A percentile compares a stretch with the other conserved stretches of the same genome.
These are phyloP conservation scores for Bacterosira constricta DNA, from an alignment of 108 stramenopile species.

Conservation along the genomic window DNA sequence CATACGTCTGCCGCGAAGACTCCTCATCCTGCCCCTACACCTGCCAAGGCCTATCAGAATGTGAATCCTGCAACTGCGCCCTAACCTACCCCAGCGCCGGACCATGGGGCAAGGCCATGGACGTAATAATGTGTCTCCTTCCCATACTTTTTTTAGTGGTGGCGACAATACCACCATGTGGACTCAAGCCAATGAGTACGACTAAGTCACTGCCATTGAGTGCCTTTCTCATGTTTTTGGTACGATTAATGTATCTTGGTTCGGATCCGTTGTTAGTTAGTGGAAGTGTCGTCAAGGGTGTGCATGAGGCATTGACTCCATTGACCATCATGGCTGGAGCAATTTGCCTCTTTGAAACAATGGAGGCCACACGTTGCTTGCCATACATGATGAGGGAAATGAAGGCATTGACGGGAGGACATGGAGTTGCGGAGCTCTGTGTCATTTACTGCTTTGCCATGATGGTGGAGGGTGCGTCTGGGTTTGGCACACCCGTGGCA, in stretches of 20 bases:
- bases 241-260: conserved; percentile 64
- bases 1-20: too few relatives aligned
- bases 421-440: conserved; percentile 58
- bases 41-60: conserved; percentile 38
- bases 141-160: conserved; percentile 57
- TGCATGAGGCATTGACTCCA: conserved; percentile 61
- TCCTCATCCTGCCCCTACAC: conserved; percentile 31
- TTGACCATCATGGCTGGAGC: conserved; percentile 65
- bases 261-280: conserved; percentile 45
- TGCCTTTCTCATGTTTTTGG: conserved; percentile 59
- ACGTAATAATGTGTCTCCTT: conserved; percentile 59
- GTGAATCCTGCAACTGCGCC: conserved; percentile 52
- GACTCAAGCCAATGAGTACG: conserved; percentile 54
- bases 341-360: conserved; percentile 65
- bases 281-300: conserved; percentile 52
- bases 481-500: conserved; percentile 74
- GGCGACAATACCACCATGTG: conserved; percentile 46
- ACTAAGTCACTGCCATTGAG: conserved; percentile 55
- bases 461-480: conserved; percentile 71
- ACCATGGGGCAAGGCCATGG: conserved; percentile 62
- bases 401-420: conserved; percentile 63
- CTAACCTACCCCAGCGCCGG: conserved; percentile 38
- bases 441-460: conserved; percentile 64
- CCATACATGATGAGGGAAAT: conserved; percentile 79
- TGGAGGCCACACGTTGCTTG: conserved; percentile 68